A percentile compares a stretch with the other conserved stretches of the same genome.
phyloP scores from a whole-genome alignment of 768 basidiomycete genomes.

The Scleroderma citrinum region DNA sequence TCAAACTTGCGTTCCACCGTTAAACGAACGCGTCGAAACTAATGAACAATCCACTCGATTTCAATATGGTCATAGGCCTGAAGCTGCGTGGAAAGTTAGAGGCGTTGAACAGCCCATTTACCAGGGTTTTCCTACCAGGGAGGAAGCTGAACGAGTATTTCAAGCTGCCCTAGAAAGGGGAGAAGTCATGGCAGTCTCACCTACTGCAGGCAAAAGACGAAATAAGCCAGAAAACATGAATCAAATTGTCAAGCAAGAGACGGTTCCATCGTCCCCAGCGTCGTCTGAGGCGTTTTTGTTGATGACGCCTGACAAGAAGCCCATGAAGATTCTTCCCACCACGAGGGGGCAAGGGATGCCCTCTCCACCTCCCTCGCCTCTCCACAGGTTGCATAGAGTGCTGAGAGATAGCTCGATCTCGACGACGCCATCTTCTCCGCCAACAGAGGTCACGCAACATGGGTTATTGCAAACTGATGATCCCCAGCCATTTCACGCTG shows the following conservation, averaged over 20 bases:
- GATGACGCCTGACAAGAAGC: slow-evolving; percentile 6
- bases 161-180: slow-evolving; percentile 24
- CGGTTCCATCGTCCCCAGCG: slow-evolving; percentile 13
- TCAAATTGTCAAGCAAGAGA: neutral
- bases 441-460: slow-evolving; percentile 19
- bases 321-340: neutral
- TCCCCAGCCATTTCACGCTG: slow-evolving; percentile 3
- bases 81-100: slow-evolving; percentile 38
- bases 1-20: slow-evolving; percentile 3
- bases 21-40: slow-evolving; percentile 6
- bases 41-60: slow-evolving; percentile 21
- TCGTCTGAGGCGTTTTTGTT: slow-evolving; percentile 13
- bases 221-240: slow-evolving; percentile 1
- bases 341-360: slow-evolving; percentile 1
- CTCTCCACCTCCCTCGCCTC: slow-evolving; percentile 1
- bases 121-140: slow-evolving; percentile 39
- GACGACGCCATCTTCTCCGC: slow-evolving; percentile 19
- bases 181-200: slow-evolving; percentile 15
- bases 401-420: slow-evolving; percentile 7
- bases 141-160: slow-evolving; percentile 34
- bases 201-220: slow-evolving; percentile 4
- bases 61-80: slow-evolving; percentile 33
- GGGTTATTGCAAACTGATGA: slow-evolving; percentile 12
- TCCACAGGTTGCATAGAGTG: slow-evolving; percentile 5
- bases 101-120: slow-evolving; percentile 37